A percentile compares a stretch with the other conserved stretches of the same genome.
Evolutionary conservation across 1,284 basidiomycete species (phyloP).

Genomic region (Tylopilus sp.): DNA sequence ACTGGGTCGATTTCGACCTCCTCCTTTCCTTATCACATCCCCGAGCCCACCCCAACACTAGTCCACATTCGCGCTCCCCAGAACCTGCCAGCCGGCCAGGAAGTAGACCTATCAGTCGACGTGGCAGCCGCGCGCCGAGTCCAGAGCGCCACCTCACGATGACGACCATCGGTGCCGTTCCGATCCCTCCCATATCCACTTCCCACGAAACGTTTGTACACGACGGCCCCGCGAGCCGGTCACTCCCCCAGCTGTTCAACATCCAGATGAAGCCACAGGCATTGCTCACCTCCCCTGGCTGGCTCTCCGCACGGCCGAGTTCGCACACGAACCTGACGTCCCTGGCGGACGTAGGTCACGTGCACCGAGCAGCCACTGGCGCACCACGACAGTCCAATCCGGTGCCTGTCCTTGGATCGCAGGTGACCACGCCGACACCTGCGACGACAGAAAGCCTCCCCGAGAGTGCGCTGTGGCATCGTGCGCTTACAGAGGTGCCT

Average conservation of each 20-base stretch:
- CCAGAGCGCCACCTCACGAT: conserved; percentile 39
- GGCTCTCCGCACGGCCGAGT: conserved; percentile 37
- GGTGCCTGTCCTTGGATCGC: background rate
- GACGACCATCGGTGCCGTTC: conserved; percentile 9
- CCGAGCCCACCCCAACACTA: conserved; percentile 19
- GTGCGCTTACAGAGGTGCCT: conserved; percentile 73
- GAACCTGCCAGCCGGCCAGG: conserved; percentile 29
- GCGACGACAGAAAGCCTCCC: conserved; percentile 7
- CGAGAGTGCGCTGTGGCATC: conserved; percentile 44
- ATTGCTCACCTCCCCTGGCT: conserved; percentile 36
- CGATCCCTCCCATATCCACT: background rate
- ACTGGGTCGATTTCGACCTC: conserved; percentile 81
- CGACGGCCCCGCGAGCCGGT: conserved; percentile 47
- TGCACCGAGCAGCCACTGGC: conserved; percentile 4
- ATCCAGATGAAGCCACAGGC: conserved; percentile 59
- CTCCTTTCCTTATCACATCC: conserved; percentile 57
- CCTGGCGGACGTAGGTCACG: conserved; percentile 6
- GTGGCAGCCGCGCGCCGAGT: conserved; percentile 47
- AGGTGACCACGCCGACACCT: background rate
- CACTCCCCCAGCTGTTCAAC: conserved; percentile 51
- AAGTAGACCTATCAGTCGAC: conserved; percentile 43
- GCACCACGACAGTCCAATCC: conserved; percentile 3
- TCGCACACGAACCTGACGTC: conserved; percentile 36
- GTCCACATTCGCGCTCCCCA: conserved; percentile 16
- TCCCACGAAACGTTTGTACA: conserved; percentile 49